These are phyloP conservation scores for Draba incana DNA, from an alignment of 345 rosid species.

Conservation along the genomic window DNA sequence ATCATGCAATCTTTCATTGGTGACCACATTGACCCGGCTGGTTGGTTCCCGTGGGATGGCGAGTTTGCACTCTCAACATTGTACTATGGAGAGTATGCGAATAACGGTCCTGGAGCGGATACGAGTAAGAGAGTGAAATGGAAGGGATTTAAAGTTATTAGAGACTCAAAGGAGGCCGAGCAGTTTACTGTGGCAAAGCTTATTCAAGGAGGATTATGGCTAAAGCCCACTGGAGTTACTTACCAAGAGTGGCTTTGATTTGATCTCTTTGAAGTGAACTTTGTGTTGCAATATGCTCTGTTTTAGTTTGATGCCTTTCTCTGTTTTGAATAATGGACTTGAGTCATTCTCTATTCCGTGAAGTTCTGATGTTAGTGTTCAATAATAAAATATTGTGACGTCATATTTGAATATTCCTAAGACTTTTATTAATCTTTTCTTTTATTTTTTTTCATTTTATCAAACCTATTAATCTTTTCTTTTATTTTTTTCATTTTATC, in stretches of 20 bases:
- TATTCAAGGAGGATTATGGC: conserved; percentile 75
- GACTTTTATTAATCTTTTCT: too few species aligned
- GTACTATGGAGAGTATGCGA: conserved; percentile 77
- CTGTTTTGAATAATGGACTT: conserved; percentile 2
- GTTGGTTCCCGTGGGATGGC: conserved; percentile 79
- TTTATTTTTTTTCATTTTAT: too few species aligned
- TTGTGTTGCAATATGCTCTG: conserved; percentile 23
- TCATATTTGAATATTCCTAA: too few species aligned
- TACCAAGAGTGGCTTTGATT: conserved; percentile 56
- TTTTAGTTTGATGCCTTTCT: conserved; percentile 21
- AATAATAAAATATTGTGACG: too few species aligned
- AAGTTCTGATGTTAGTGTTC: not conserved
- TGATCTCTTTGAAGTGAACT: not conserved
- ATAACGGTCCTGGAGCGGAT: conserved; percentile 70
- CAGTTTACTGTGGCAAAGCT: conserved; percentile 74
- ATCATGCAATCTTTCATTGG: conserved; percentile 68
- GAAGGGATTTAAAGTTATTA: conserved; percentile 68
- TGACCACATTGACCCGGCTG: conserved; percentile 66
- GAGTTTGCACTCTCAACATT: conserved; percentile 68
- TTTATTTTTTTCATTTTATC: too few species aligned
- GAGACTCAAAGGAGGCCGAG: conserved; percentile 54
- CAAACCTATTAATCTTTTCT: too few species aligned
- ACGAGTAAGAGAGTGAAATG: conserved; percentile 66
- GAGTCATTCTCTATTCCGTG: conserved; percentile 10
- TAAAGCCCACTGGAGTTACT: conserved; percentile 73